These are phyloP conservation scores for Metschnikowia dekortorum DNA, from an alignment of 805 yeast genomes.

Conservation along the genomic window DNA sequence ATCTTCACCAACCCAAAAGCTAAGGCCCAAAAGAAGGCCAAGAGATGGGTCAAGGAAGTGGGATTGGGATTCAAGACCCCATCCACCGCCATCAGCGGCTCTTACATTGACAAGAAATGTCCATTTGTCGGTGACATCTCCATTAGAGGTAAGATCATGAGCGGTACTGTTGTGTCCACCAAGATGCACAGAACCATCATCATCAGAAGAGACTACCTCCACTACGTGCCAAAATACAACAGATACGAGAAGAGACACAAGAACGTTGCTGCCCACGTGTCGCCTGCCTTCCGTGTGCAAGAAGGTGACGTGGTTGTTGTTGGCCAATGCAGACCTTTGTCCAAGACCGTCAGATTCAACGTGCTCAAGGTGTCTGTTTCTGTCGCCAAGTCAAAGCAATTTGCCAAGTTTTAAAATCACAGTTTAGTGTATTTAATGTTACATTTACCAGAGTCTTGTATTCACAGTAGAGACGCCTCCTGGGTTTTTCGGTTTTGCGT, in stretches of 20 bases:
- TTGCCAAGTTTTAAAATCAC: constrained; percentile 81
- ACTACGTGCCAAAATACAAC: constrained; percentile 99
- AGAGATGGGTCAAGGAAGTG: constrained; percentile 99
- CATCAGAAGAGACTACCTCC: constrained; percentile 99
- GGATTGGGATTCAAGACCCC: constrained; percentile 99
- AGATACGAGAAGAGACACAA: constrained; percentile 99
- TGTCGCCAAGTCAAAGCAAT: constrained; percentile 87
- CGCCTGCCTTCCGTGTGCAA: constrained; percentile 99
- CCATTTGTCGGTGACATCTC: constrained; percentile 97
- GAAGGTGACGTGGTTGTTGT: constrained; percentile 99
- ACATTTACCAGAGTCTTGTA: constrained; percentile 15
- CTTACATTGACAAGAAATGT: constrained; percentile 99
- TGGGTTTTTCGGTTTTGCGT: too few species aligned
- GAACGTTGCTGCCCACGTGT: constrained; percentile 99
- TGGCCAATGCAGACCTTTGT: constrained; percentile 99
- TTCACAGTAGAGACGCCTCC: neutral
- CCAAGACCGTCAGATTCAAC: constrained; percentile 99
- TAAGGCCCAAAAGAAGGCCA: constrained; percentile 96
- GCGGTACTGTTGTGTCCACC: constrained; percentile 99
- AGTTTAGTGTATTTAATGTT: constrained; percentile 17
- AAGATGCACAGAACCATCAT: constrained; percentile 99
- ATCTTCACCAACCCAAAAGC: constrained; percentile 99
- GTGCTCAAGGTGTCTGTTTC: constrained; percentile 93
- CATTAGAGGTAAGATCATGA: constrained; percentile 98
- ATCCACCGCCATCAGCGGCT: constrained; percentile 95